A percentile compares a stretch with the other conserved stretches of the same genome.
Evolutionary conservation across 129 eudicot genomes (phyloP).

Genomic region (Oenanthe sinensis): DNA sequence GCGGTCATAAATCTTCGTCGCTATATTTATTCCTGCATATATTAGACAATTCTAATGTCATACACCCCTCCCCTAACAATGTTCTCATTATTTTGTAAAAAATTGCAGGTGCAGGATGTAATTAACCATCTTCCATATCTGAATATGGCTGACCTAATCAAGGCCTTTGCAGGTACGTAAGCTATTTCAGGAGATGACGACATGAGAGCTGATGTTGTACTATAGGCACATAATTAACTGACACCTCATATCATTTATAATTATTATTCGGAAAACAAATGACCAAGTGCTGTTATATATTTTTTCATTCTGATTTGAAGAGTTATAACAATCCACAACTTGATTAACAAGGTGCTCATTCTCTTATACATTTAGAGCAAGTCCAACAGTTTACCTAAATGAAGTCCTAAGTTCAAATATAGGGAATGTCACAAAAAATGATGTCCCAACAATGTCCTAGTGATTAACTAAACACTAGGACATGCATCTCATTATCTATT

Average conservation of each 20-base stretch:
- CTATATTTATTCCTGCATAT: no score
- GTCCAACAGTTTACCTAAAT: no score
- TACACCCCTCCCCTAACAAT: no score
- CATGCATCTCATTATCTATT: no score
- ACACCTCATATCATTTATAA: background rate
- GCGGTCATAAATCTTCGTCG: no score
- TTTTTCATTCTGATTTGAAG: conserved; percentile 77
- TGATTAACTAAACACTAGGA: no score
- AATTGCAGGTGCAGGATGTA: conserved; percentile 51
- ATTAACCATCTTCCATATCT: conserved; percentile 83
- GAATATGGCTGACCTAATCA: conserved; percentile 64
- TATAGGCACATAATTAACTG: background rate
- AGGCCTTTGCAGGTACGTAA: conserved; percentile 76
- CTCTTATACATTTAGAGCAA: background rate
- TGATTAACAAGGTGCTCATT: conserved; percentile 63
- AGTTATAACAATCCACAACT: conserved; percentile 83
- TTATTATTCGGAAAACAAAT: conserved; percentile 48
- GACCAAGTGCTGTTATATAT: conserved; percentile 90
- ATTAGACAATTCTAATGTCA: no score
- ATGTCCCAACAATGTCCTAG: no score
- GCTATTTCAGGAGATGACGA: background rate
- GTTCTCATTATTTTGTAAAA: background rate
- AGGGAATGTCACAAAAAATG: no score
- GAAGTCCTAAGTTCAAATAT: no score
- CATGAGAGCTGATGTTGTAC: background rate